Conservation (phyloP, 2,329 filamentous ascomycete species). For the Fusarium buxicola region DNA sequence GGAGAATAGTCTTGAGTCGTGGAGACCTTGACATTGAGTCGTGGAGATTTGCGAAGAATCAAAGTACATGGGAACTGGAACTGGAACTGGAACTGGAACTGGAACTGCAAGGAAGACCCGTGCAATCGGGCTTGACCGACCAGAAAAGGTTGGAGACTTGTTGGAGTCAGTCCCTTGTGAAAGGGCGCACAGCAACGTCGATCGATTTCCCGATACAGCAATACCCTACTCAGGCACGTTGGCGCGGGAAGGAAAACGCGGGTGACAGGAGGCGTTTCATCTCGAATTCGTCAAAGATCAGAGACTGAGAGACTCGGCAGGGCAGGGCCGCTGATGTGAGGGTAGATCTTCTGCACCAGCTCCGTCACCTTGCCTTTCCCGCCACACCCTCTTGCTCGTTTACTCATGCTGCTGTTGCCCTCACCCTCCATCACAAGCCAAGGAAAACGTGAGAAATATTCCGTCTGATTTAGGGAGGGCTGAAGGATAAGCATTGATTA, state of each 20-base stretch:
- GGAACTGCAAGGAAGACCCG: slow-evolving; percentile 4
- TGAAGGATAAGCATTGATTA: slow-evolving; percentile 29
- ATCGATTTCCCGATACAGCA: slow-evolving; percentile 23
- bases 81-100: slow-evolving; percentile 13
- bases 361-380: slow-evolving; percentile 10
- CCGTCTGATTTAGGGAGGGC: slow-evolving; percentile 22
- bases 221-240: slow-evolving; percentile 10
- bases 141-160: slow-evolving; percentile 1
- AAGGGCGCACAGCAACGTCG: slow-evolving; percentile 1
- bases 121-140: slow-evolving; percentile 23
- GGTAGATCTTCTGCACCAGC: slow-evolving; percentile 28
- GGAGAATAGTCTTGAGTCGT: slow-evolving; percentile 20
- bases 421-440: slow-evolving; percentile 33
- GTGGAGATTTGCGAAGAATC: slow-evolving; percentile 15
- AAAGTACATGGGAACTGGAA: slow-evolving; percentile 5
- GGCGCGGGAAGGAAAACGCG: slow-evolving; percentile 7
- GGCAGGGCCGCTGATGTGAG: background rate
- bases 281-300: background rate
- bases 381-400: slow-evolving; percentile 8
- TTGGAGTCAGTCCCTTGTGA: slow-evolving; percentile 2
- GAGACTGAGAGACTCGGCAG: slow-evolving; percentile 6
- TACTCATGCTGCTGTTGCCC: slow-evolving; percentile 11
- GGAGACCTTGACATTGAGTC: slow-evolving; percentile 31
- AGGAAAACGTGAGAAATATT: slow-evolving; percentile 33
- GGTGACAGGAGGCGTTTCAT: slow-evolving; percentile 14